phyloP scores from a whole-genome alignment of 2,329 filamentous ascomycete species.

The Orbilia brochopaga region DNA sequence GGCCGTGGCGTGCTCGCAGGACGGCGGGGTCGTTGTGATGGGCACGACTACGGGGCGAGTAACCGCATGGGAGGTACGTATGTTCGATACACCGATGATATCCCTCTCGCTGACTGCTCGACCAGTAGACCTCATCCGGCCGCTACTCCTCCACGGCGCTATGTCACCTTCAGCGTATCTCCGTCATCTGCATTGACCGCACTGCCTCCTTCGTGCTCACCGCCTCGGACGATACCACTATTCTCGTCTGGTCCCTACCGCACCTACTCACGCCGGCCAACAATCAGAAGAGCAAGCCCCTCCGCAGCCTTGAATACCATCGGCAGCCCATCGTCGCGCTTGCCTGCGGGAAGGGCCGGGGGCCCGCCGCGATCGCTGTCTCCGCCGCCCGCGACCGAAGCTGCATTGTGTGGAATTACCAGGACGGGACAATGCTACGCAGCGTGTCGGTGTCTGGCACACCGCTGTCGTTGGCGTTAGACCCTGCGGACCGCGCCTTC shows the following conservation, averaged over 20 bases:
- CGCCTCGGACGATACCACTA: constrained; percentile 82
- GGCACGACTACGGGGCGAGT: constrained; percentile 85
- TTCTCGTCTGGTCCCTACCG: constrained; percentile 88
- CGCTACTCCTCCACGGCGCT: constrained; percentile 76
- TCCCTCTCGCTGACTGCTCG: constrained; percentile 46
- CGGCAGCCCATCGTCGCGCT: constrained; percentile 74
- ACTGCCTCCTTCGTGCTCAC: constrained; percentile 76
- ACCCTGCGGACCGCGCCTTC: constrained; percentile 81
- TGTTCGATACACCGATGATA: constrained; percentile 23
- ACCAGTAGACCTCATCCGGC: constrained; percentile 71
- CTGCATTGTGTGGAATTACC: constrained; percentile 91
- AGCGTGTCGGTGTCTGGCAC: constrained; percentile 79
- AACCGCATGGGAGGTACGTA: constrained; percentile 88
- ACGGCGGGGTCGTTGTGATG: constrained; percentile 67
- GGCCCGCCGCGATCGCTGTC: constrained; percentile 73
- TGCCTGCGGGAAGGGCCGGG: constrained; percentile 58
- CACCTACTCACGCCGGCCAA: constrained; percentile 68
- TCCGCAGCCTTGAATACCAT: constrained; percentile 78
- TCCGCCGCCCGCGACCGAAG: constrained; percentile 86
- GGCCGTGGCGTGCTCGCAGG: constrained; percentile 74
- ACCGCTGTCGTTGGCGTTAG: constrained; percentile 75
- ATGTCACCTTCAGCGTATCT: constrained; percentile 80
- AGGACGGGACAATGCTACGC: constrained; percentile 74
- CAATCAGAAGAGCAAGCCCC: constrained; percentile 68
- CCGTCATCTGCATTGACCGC: constrained; percentile 72